These are phyloP conservation scores for Pezicula carpinea DNA, from an alignment of 2,329 filamentous ascomycete genomes.

Conservation along the genomic window DNA sequence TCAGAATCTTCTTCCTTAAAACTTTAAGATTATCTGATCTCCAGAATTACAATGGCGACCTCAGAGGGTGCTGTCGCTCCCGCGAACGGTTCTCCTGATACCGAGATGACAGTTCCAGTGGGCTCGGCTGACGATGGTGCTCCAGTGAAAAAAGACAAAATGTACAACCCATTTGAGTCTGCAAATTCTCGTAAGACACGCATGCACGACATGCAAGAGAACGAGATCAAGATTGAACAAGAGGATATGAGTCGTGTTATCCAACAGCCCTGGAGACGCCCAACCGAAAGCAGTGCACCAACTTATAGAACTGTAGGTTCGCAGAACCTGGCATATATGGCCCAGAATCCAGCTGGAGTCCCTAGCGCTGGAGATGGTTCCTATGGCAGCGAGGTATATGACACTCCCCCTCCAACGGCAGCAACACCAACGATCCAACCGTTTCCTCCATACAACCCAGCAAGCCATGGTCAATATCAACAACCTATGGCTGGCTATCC, in stretches of 20 bases:
- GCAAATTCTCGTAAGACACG: not conserved
- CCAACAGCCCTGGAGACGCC: too few species aligned
- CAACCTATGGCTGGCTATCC: slow-evolving; percentile 5
- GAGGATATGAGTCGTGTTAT: too few species aligned
- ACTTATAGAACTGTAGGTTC: too few species aligned
- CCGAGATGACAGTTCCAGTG: slow-evolving; percentile 19
- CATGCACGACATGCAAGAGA: slow-evolving; percentile 9
- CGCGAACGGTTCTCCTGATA: slow-evolving; percentile 8
- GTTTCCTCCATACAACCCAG: not conserved
- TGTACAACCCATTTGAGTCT: not conserved
- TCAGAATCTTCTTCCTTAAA: too few species aligned
- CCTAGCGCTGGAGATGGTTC: too few species aligned
- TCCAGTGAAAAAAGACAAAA: slow-evolving; percentile 3
- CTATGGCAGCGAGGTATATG: too few species aligned
- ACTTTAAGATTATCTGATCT: too few species aligned
- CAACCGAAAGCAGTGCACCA: too few species aligned
- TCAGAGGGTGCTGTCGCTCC: not conserved
- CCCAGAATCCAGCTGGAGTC: too few species aligned
- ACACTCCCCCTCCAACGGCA: not conserved
- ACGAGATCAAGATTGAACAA: too few species aligned
- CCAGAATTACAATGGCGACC: too few species aligned
- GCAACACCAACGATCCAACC: not conserved
- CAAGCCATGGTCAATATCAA: slow-evolving; percentile 11
- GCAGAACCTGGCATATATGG: too few species aligned
- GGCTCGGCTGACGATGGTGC: slow-evolving; percentile 11